Conservation (phyloP, 495 filamentous ascomycete genomes). For the Podospora tetraspora region DNA sequence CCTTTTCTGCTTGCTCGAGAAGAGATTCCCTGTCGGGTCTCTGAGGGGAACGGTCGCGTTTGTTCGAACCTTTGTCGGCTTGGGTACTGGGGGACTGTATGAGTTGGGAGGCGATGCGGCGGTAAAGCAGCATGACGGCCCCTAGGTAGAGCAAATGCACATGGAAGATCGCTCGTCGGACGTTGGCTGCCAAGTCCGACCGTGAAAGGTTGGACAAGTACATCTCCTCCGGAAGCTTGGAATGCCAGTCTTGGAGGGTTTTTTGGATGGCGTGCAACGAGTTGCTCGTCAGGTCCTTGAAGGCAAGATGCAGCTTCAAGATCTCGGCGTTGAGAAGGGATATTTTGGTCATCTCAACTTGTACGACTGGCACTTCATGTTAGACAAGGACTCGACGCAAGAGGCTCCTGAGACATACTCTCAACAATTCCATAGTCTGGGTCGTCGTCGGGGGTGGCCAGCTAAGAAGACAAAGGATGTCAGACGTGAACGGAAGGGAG, state of each 20-base stretch:
- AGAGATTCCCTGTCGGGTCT: conserved; percentile 9
- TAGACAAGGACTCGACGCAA: background rate
- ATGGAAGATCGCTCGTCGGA: conserved; percentile 28
- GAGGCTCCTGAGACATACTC: conserved; percentile 9
- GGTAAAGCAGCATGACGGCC: conserved; percentile 31
- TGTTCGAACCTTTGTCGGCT: background rate
- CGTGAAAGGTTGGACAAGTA: conserved; percentile 13
- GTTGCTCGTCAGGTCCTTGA: conserved; percentile 18
- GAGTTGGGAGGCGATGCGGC: conserved; percentile 25
- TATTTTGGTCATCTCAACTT: conserved; percentile 31
- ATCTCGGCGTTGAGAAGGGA: conserved; percentile 28
- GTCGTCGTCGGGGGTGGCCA: conserved; percentile 18
- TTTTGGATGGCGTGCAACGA: conserved; percentile 22
- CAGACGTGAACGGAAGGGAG: background rate
- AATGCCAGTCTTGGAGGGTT: conserved; percentile 24
- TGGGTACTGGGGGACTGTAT: conserved; percentile 7
- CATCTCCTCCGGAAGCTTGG: conserved; percentile 19
- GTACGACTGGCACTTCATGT: conserved; percentile 17
- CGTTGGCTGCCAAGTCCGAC: conserved; percentile 8
- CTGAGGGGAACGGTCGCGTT: background rate
- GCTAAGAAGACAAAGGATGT: conserved; percentile 3
- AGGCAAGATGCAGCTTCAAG: conserved; percentile 24
- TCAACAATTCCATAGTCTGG: conserved; percentile 17
- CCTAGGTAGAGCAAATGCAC: conserved; percentile 33
- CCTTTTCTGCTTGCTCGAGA: conserved; percentile 13